A percentile compares a stretch with the other conserved stretches of the same genome.
phyloP scores from a whole-genome alignment of 306 rosid genomes.

The Boehmeria nivea region DNA sequence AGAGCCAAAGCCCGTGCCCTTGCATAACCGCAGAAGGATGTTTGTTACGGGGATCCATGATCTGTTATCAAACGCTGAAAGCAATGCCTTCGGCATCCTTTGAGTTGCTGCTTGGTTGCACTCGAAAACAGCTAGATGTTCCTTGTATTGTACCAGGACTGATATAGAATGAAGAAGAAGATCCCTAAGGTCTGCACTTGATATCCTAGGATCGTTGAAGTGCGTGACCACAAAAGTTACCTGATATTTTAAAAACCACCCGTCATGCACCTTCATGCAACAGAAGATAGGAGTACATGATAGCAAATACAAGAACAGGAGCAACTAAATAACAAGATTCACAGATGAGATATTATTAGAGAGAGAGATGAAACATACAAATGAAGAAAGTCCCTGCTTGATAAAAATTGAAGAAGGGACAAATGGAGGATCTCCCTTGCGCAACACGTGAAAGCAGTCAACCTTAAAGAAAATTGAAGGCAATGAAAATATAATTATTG shows the following conservation, averaged over 20 bases:
- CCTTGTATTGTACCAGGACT: constrained; percentile 87
- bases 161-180: constrained; percentile 96
- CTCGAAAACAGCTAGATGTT: constrained; percentile 77
- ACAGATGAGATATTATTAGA: too few species aligned
- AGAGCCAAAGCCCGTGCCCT: constrained; percentile 87
- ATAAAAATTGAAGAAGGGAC: constrained; percentile 82
- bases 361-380: constrained; percentile 72
- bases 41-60: constrained; percentile 93
- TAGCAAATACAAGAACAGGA: constrained; percentile 8
- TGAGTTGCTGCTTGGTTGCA: constrained; percentile 75
- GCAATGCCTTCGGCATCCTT: constrained; percentile 79
- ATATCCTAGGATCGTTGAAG: constrained; percentile 91
- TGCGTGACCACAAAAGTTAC: constrained; percentile 90
- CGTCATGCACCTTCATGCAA: too few species aligned
- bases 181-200: constrained; percentile 90
- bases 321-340: background rate
- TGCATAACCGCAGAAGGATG: constrained; percentile 83
- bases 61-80: constrained; percentile 88
- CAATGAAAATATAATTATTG: constrained; percentile 1
- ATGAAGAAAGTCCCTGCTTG: constrained; percentile 83
- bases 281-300: constrained; percentile 16
- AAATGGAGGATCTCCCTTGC: constrained; percentile 93
- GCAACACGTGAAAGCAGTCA: constrained; percentile 94
- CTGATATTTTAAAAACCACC: too few species aligned
- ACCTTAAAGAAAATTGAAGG: constrained; percentile 47